Base-by-base conservation (phyloP, 768 basidiomycete genomes). In the Pholiota molesta region DNA sequence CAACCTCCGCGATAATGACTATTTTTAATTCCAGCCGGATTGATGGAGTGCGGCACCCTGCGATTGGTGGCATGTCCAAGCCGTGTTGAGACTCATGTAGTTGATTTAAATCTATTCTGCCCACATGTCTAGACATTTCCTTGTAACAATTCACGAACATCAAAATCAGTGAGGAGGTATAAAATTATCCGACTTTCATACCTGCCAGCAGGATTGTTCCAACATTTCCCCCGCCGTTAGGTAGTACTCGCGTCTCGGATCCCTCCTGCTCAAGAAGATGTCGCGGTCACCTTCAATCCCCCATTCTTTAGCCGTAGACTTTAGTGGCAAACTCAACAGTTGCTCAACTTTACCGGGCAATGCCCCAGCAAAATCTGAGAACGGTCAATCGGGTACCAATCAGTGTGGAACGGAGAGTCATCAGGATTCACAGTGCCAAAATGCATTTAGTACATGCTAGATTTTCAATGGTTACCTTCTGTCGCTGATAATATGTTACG, bases 361-460 rank as follows among this genome's bases (percentile, higher is more conserved):
- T 61, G 74, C 76, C 3, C 81, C 85, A 13, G 68, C 75, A 47
- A 75, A 79, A 16, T 77, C 81, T 14, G 82, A 90, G 69, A 68
- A 79, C 45, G 89, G 87, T 28, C 90, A 89, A 72, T 60, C 79
- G 8, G 88, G 86, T 16, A 86, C 86, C 14, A 88, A 91, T 71
- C 74, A 81, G 59, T 94, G 92, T 71, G 87, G 87, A 9, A 79
- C 82, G 3, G 75, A 71, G 17, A 72, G 77, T 54, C n/a, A 19
- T 26, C 47, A 49, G 47, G 19, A n/a, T 26, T 49, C 47, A 13
- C 9, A 49, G 47, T 49, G 47, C 23, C 47, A 49, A 49, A 49
- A 86, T 64, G 83, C 81, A 10, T 87, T 83, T 69, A 62, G 88
- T 86, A 70, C 64, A 84, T 72, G 19, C 45, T 39, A n/a, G 35